These are phyloP conservation scores for Ophiocordyceps sinensis DNA, from an alignment of 2,329 filamentous ascomycete genomes.

Conservation along the genomic window DNA sequence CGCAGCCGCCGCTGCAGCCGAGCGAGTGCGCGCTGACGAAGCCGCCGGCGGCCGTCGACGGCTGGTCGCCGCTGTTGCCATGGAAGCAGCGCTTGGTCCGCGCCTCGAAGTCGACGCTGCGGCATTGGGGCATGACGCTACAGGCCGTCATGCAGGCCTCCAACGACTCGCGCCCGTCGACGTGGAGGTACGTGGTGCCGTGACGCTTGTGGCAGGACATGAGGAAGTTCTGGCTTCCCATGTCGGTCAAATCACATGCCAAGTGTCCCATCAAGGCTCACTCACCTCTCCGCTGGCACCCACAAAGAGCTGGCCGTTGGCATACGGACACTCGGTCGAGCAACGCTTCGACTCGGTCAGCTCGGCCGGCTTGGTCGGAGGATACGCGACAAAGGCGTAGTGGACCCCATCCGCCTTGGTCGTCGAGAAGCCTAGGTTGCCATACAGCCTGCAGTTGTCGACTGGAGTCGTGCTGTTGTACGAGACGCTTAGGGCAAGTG, in stretches of 20 bases:
- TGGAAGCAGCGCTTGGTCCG: conserved; percentile 6
- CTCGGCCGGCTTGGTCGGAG: conserved; percentile 2
- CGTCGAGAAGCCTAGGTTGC: conserved; percentile 4
- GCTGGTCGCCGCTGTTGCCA: conserved; percentile 3
- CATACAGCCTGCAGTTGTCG: conserved; percentile 7
- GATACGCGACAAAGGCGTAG: conserved; percentile 3
- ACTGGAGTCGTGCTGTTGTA: background rate
- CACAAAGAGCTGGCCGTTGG: conserved; percentile 4
- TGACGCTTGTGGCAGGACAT: conserved; percentile 6
- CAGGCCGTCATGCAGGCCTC: conserved; percentile 4
- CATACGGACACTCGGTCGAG: conserved; percentile 6
- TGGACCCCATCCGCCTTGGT: background rate
- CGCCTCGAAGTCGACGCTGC: conserved; percentile 6
- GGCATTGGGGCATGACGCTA: conserved; percentile 5
- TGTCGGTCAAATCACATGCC: no score
- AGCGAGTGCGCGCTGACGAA: conserved; percentile 7
- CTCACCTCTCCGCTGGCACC: conserved; percentile 2
- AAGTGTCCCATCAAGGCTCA: background rate
- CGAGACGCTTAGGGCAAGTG: background rate
- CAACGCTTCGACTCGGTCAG: conserved; percentile 4
- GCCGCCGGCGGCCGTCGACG: conserved; percentile 4
- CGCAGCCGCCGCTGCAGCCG: conserved; percentile 1
- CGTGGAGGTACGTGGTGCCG: conserved; percentile 5
- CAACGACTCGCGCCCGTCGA: conserved; percentile 1
- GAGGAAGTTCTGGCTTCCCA: conserved; percentile 6